phyloP scores from a whole-genome alignment of 371 early-diverging fungal species.

The Saksenaea oblongispora region DNA sequence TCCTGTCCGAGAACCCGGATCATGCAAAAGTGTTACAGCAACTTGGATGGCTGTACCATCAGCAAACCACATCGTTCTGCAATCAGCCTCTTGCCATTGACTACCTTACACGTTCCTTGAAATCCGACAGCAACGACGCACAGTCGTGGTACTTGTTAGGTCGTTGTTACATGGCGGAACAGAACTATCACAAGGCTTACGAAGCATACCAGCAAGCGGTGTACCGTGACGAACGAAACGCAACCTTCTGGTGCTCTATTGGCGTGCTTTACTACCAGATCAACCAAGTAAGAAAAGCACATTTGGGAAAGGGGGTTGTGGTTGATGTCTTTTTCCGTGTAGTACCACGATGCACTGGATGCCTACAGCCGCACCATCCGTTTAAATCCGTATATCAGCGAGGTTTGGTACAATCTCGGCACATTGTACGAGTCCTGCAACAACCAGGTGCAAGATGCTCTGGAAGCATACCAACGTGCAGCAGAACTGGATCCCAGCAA shows the following conservation, averaged over 20 bases:
- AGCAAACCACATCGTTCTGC: slow-evolving; percentile 75
- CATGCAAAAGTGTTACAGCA: slow-evolving; percentile 97
- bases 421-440: slow-evolving; percentile 97
- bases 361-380: slow-evolving; percentile 96
- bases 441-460: slow-evolving; percentile 94
- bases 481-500: slow-evolving; percentile 84
- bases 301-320: too few relatives aligned
- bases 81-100: slow-evolving; percentile 85
- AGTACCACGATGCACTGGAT: slow-evolving; percentile 94
- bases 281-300: slow-evolving; percentile 65
- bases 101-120: slow-evolving; percentile 82
- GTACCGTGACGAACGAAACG: slow-evolving; percentile 90
- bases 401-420: slow-evolving; percentile 97
- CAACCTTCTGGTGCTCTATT: slow-evolving; percentile 98
- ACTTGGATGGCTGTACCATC: slow-evolving; percentile 95
- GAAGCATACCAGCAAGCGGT: slow-evolving; percentile 98
- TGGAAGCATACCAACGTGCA: slow-evolving; percentile 96
- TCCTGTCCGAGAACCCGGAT: slow-evolving; percentile 85
- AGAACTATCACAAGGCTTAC: slow-evolving; percentile 94
- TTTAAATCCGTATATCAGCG: slow-evolving; percentile 92
- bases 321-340: neutral
- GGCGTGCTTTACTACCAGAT: slow-evolving; percentile 98
- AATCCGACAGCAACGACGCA: slow-evolving; percentile 86
- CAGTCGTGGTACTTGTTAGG: slow-evolving; percentile 97
- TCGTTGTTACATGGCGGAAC: slow-evolving; percentile 95